Evolutionary conservation across 768 basidiomycete genomes (phyloP), one percentile per base, ranked within the genome.

Genomic region (Ramaria sp.): DNA sequence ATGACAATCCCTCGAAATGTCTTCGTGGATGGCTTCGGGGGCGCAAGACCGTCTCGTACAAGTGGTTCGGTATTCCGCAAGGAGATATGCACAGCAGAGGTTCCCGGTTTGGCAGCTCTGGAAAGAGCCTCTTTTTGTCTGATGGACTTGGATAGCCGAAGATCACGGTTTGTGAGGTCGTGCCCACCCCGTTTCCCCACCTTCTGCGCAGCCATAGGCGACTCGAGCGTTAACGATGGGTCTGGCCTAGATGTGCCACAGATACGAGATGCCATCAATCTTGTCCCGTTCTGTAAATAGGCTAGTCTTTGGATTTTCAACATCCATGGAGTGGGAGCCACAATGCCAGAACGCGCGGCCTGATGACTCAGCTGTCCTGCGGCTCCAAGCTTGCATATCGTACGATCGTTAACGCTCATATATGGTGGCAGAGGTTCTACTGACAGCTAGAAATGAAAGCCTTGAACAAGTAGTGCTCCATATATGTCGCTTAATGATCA

Each of bases 81-180:
- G 9, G 18, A 50, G 34, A 32, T 2, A 32, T 50, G 30, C 34
- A 50, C 3, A 9, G 48, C 48, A 36, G 25, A 5, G 12, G 7
- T 18, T 15, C 36, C 48, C 28, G 48, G 27, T 28, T 16, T 13
- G 7, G 30, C 48, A 32, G 24, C 48, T 24, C 28, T 58, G 2
- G 62, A 61, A 18, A 70, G 63, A 5, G 66, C 65, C 47, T 70
- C 65, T 62, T 76, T 80, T 27, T 71, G 71, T 36, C 75, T 66
- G 6, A 79, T 59, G 1, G 73, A 71, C 53, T 71, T 74, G 61
- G 84, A 84, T 0, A 88, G 71, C n/a, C 71, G 68, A 5, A 63
- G 63, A 58, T 78, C 82, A 13, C 82, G 75, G 3, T 75, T 70
- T 0, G 78, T 73, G 4, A 87, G 73, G 61, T 85, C 83, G 62